phyloP scores from a whole-genome alignment of 495 filamentous ascomycete genomes.

The Aspergillus affinis region DNA sequence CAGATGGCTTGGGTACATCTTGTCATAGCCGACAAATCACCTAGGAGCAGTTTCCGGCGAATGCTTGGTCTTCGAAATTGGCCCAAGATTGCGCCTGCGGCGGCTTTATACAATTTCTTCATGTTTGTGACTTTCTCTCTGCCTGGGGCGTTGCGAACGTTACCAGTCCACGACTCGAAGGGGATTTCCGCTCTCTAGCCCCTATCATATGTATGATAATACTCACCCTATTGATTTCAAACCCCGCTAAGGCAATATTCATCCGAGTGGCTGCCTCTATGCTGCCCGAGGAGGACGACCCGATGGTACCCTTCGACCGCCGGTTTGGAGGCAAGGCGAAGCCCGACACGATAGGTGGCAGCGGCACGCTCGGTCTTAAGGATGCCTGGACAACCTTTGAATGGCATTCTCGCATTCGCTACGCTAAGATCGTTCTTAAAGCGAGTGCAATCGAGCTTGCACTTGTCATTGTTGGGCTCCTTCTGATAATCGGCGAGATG shows the following conservation, averaged over 20 bases:
- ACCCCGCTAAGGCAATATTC: slow-evolving; percentile 63
- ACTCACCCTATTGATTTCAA: slow-evolving; percentile 45
- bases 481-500: slow-evolving; percentile 37
- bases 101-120: too few species aligned
- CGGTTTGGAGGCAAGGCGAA: slow-evolving; percentile 60
- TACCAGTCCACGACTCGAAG: too few species aligned
- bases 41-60: too few species aligned
- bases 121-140: too few species aligned
- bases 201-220: background rate
- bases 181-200: too few species aligned
- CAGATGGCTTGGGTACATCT: too few species aligned
- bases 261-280: slow-evolving; percentile 71
- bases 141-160: too few species aligned
- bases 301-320: slow-evolving; percentile 73
- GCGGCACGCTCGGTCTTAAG: slow-evolving; percentile 62
- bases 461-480: slow-evolving; percentile 40
- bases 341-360: slow-evolving; percentile 64
- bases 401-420: slow-evolving; percentile 60
- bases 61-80: too few species aligned
- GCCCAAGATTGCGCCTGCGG: too few species aligned
- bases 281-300: slow-evolving; percentile 65
- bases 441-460: slow-evolving; percentile 52
- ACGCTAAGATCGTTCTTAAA: slow-evolving; percentile 69
- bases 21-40: too few species aligned
- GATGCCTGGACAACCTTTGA: slow-evolving; percentile 74